Percentiles rank a stretch among this genome's conserved stretches.
Evolutionary conservation across 257 asterid species (phyloP).

Genomic region (Solanum chilense): DNA sequence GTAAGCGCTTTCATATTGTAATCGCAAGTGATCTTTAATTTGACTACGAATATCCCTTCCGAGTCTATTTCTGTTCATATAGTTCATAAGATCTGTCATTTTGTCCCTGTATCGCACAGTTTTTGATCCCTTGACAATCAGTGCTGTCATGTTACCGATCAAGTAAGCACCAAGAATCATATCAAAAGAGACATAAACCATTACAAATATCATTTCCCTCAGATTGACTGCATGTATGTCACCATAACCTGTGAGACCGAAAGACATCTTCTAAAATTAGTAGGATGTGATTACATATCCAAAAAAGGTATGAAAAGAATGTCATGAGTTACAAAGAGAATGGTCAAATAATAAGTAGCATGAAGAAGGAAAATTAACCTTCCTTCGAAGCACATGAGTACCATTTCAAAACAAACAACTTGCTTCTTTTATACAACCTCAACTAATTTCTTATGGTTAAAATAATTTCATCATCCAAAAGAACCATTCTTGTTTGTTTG

Average conservation of each 20-base stretch:
- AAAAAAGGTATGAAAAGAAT: not conserved
- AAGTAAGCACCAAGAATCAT: constrained; percentile 95
- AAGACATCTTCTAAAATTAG: not conserved
- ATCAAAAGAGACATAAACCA: constrained; percentile 89
- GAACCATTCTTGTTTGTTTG: not conserved
- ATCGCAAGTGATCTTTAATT: constrained; percentile 82
- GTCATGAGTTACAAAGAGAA: not conserved
- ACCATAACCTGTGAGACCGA: constrained; percentile 64
- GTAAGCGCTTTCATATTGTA: constrained; percentile 82
- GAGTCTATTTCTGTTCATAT: constrained; percentile 69
- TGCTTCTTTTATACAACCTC: not conserved
- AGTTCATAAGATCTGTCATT: constrained; percentile 78
- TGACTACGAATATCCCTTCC: constrained; percentile 70
- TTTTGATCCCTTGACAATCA: constrained; percentile 91
- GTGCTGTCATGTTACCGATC: constrained; percentile 97
- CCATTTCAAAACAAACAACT: not conserved
- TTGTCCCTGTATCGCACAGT: constrained; percentile 86
- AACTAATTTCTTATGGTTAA: not conserved
- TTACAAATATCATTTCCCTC: constrained; percentile 89
- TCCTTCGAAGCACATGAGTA: not conserved
- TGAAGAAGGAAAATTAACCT: not conserved
- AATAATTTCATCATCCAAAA: not conserved
- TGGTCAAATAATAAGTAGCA: not conserved
- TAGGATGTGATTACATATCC: not conserved
- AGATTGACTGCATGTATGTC: constrained; percentile 91